These are phyloP conservation scores for Pseudocercospora vitis DNA, from an alignment of 2,329 filamentous ascomycete genomes.

Conservation along the genomic window DNA sequence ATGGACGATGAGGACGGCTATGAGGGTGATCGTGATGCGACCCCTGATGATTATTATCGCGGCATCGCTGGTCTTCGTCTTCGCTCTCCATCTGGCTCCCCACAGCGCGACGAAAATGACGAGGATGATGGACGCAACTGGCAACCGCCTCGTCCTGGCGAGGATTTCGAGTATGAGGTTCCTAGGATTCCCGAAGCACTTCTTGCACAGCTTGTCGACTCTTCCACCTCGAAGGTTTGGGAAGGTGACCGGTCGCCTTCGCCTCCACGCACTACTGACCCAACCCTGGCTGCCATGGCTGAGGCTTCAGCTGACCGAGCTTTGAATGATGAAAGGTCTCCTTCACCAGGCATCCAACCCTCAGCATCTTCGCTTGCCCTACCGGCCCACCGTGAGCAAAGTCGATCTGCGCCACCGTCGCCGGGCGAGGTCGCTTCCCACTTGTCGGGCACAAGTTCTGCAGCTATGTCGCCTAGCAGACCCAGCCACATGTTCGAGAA, in stretches of 20 bases:
- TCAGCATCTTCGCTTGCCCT: conserved; percentile 11
- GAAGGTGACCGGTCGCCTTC: conserved; percentile 1
- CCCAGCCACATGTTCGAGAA: neutral
- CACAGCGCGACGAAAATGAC: neutral
- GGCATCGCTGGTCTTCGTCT: conserved; percentile 2
- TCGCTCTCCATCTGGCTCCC: neutral
- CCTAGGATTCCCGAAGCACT: conserved; percentile 14
- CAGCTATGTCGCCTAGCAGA: neutral
- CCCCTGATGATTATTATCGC: neutral
- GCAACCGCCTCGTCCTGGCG: conserved; percentile 10
- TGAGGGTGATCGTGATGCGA: neutral
- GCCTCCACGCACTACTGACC: neutral
- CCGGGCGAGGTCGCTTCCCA: conserved; percentile 10
- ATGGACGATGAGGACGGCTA: conserved; percentile 15
- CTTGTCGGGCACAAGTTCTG: conserved; percentile 5
- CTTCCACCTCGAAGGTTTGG: neutral
- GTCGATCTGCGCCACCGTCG: neutral
- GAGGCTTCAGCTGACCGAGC: neutral
- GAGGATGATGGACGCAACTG: conserved; percentile 5
- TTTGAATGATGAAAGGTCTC: conserved; percentile 1
- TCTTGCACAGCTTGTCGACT: conserved; percentile 15
- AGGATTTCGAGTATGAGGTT: conserved; percentile 15
- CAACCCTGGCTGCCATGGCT: conserved; percentile 2
- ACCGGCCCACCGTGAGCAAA: neutral
- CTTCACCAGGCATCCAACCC: conserved; percentile 4